Conservation (phyloP, 768 basidiomycete genomes). For the Leccinellum albellum region DNA sequence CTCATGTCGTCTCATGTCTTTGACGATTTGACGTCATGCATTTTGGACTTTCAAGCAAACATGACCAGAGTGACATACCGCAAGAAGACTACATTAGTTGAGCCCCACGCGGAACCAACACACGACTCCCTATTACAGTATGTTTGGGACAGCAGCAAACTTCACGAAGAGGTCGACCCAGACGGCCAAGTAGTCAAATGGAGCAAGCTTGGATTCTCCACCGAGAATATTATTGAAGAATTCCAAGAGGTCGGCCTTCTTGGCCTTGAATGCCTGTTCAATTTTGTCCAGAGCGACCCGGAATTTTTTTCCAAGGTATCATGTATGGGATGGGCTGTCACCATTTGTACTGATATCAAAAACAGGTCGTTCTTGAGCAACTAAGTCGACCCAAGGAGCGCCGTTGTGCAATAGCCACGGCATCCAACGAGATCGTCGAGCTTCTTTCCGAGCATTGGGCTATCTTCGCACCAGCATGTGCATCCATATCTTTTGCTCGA, state of each 20-base stretch:
- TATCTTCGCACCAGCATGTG: slow-evolving; percentile 83
- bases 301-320: slow-evolving; percentile 72
- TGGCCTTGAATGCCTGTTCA: slow-evolving; percentile 79
- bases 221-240: slow-evolving; percentile 70
- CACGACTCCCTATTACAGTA: slow-evolving; percentile 56
- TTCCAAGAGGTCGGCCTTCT: slow-evolving; percentile 76
- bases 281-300: slow-evolving; percentile 64
- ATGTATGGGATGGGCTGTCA: background rate
- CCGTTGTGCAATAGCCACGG: slow-evolving; percentile 78
- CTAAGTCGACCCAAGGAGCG: slow-evolving; percentile 67
- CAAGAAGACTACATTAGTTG: slow-evolving; percentile 76
- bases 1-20: slow-evolving; percentile 80
- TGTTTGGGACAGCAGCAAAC: slow-evolving; percentile 64
- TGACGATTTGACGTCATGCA: slow-evolving; percentile 78
- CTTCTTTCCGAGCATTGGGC: slow-evolving; percentile 82
- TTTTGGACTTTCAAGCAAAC: slow-evolving; percentile 87
- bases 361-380: slow-evolving; percentile 77
- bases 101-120: slow-evolving; percentile 56
- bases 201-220: slow-evolving; percentile 74
- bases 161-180: slow-evolving; percentile 50
- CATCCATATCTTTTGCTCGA: slow-evolving; percentile 24
- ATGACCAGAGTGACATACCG: slow-evolving; percentile 74
- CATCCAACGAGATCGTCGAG: slow-evolving; percentile 83
- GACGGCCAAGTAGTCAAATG: slow-evolving; percentile 58
- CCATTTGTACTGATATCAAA: slow-evolving; percentile 5